Base-by-base conservation (phyloP, 2,329 filamentous ascomycete species). In the Lizonia empirigonia region DNA sequence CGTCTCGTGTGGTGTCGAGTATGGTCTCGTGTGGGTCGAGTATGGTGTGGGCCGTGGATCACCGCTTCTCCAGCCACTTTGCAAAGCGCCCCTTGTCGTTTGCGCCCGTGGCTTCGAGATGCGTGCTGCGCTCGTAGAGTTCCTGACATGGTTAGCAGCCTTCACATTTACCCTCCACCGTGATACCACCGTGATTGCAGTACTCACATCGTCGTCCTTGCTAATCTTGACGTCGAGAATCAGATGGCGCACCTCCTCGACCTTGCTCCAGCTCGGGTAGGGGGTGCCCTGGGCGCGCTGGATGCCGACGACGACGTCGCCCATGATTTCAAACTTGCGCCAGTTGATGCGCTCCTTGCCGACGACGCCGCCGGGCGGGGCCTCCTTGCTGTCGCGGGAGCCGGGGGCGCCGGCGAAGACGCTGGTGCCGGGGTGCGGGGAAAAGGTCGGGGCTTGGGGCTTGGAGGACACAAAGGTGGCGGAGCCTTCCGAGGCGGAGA, bases 321-420 rank as follows among this genome's bases (percentile, higher is more conserved):
- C 92, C 74, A 97, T 86, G 24, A 99, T 88, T 73, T 97, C 93
- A 65, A 97, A 99, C 71, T 99, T 99, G 74, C 88, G 91, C 94
- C 94, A 99, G 71, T 97, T 97, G 70, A 99, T 90, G 42, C 90
- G 81, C 56, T 90, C 73, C 84, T 58, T 73, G 18, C 71, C 71
- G 13, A 53, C 58, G 0, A 74, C 66, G 13, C 71, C 72, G 1
- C 69, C 65, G 0, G 67, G 70, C 7, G 70, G 70, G 15, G 72
- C 68, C 46, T 74, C 72, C 80, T 84, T 53, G 33, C 64, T 67
- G 38, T 70, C 67, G 13, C 69, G 27, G 15, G 59, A 65, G 1
- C 65, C 68, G 2, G 62, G 51, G 0, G 61, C 60, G 18, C 62
- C 60, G 39, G 66, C 65, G 29, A 72, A 71, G 0, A 73, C 70